These are phyloP conservation scores for Boletus smithii DNA, from an alignment of 1,284 basidiomycete species.

Conservation along the genomic window DNA sequence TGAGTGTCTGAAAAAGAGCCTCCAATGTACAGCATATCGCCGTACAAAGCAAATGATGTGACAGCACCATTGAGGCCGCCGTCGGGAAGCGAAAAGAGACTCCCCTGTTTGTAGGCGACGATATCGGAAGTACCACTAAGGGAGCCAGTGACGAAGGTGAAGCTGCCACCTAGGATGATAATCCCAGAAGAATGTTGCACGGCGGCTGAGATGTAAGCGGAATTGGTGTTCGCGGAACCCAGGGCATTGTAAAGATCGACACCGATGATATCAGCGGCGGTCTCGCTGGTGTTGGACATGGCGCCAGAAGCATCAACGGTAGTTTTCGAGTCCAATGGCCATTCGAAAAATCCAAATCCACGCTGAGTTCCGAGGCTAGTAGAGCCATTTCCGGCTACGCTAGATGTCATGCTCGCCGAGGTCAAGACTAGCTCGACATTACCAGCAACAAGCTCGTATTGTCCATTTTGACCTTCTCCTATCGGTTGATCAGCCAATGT, in stretches of 20 bases:
- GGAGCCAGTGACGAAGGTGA: slow-evolving; percentile 57
- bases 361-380: slow-evolving; percentile 34
- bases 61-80: slow-evolving; percentile 77
- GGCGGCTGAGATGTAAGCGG: slow-evolving; percentile 50
- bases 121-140: slow-evolving; percentile 68
- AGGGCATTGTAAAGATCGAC: slow-evolving; percentile 56
- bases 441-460: slow-evolving; percentile 81
- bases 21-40: slow-evolving; percentile 74
- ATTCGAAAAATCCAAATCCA: slow-evolving; percentile 78
- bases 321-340: slow-evolving; percentile 52
- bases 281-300: slow-evolving; percentile 72
- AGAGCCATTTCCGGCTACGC: slow-evolving; percentile 32
- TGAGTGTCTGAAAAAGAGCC: slow-evolving; percentile 79
- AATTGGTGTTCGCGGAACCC: slow-evolving; percentile 41
- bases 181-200: slow-evolving; percentile 61
- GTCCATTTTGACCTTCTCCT: slow-evolving; percentile 58
- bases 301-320: slow-evolving; percentile 54
- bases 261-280: slow-evolving; percentile 62
- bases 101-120: slow-evolving; percentile 63
- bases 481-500: slow-evolving; percentile 57
- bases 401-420: slow-evolving; percentile 47
- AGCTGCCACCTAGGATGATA: slow-evolving; percentile 78
- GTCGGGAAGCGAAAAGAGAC: slow-evolving; percentile 50
- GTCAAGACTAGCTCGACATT: slow-evolving; percentile 71
- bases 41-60: slow-evolving; percentile 58